A percentile compares a stretch with the other conserved stretches of the same genome.
Evolutionary conservation across 164 flowering plant species (phyloP).

Genomic region (Magnolia kwangsiensis): DNA sequence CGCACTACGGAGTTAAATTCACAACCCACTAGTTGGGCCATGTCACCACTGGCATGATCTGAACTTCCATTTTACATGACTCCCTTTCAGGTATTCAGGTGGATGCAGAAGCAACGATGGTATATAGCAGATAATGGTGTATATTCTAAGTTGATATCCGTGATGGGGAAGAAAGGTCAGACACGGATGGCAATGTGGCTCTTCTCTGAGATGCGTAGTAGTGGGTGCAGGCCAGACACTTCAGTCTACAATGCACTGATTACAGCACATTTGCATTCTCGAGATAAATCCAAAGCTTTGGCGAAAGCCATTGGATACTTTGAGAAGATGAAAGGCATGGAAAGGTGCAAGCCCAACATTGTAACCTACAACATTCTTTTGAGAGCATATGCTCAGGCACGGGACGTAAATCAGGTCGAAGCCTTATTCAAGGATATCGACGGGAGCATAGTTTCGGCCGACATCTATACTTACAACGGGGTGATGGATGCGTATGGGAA

Average conservation of each 20-base stretch:
- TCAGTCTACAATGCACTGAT: conserved; percentile 94
- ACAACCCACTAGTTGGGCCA: too few species aligned
- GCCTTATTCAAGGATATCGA: conserved; percentile 75
- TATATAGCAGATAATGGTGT: conserved; percentile 91
- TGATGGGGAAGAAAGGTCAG: conserved; percentile 96
- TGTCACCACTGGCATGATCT: conserved; percentile 1
- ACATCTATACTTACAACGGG: conserved; percentile 83
- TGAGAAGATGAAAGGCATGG: conserved; percentile 86
- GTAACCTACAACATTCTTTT: conserved; percentile 94
- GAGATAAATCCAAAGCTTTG: conserved; percentile 80
- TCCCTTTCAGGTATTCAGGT: conserved; percentile 77
- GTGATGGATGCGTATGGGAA: conserved; percentile 98
- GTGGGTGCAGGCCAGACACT: conserved; percentile 91
- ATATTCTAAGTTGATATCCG: conserved; percentile 86
- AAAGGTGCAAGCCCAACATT: conserved; percentile 74
- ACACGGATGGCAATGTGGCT: conserved; percentile 98
- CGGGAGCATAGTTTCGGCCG: conserved; percentile 62
- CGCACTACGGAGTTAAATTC: too few species aligned
- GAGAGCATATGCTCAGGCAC: conserved; percentile 83
- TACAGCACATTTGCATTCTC: conserved; percentile 80
- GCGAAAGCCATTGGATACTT: conserved; percentile 73
- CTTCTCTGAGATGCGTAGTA: conserved; percentile 96
- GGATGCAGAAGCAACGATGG: conserved; percentile 98
- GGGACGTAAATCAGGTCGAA: conserved; percentile 61
- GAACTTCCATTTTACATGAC: background rate